phyloP scores from a whole-genome alignment of 345 rosid genomes.

The Eucalyptus fibrosa region DNA sequence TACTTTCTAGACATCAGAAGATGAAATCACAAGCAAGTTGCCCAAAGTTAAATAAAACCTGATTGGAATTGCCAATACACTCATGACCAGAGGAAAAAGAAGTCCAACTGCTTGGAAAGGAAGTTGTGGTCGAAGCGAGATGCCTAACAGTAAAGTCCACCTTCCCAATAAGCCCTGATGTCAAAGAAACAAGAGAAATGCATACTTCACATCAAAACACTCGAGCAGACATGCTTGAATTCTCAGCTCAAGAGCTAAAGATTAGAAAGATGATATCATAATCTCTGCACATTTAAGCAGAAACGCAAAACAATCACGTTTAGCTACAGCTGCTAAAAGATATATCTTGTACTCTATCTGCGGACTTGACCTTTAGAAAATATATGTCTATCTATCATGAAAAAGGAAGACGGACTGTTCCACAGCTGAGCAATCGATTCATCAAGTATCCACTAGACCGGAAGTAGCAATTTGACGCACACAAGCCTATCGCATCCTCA shows the following conservation, averaged over 20 bases:
- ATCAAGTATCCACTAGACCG: background rate
- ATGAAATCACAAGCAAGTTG: background rate
- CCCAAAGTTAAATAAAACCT: constrained; percentile 23
- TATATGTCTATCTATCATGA: background rate
- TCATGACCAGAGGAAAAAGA: constrained; percentile 44
- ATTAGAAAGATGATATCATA: background rate
- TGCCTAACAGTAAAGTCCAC: constrained; percentile 97
- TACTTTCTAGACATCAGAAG: background rate
- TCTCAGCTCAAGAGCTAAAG: background rate
- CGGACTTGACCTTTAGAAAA: background rate
- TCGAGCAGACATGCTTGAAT: background rate
- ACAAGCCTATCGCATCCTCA: background rate
- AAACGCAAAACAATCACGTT: background rate
- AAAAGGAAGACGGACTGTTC: background rate
- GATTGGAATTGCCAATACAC: constrained; percentile 40
- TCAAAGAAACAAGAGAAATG: background rate
- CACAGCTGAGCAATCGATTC: background rate
- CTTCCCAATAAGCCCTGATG: constrained; percentile 80
- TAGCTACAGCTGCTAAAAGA: background rate
- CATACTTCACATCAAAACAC: background rate
- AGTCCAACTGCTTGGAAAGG: constrained; percentile 62
- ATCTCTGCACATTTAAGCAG: background rate
- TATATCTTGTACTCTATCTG: background rate
- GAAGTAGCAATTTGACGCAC: background rate
- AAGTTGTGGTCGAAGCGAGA: constrained; percentile 63